Evolutionary conservation across 202 grass and related monocot genomes (phyloP).

Genomic region (Saccharum hybrid): DNA sequence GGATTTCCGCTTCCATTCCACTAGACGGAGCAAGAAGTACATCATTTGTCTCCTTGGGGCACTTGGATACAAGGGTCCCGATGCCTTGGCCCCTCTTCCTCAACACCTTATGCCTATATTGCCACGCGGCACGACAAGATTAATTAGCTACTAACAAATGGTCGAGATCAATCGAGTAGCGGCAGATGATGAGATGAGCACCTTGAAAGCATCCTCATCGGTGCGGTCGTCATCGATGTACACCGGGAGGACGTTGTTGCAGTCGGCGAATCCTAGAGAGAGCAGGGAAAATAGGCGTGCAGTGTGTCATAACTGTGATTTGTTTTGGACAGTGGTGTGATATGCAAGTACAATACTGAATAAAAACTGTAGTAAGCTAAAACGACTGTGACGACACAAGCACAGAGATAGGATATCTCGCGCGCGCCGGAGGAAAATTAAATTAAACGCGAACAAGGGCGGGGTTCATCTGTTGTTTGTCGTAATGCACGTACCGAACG

Average conservation of each 20-base stretch:
- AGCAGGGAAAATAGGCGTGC: background rate
- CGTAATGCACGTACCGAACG: slow-evolving; percentile 60
- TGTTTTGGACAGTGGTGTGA: slow-evolving; percentile 39
- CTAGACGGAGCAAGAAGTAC: slow-evolving; percentile 81
- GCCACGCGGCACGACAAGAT: background rate
- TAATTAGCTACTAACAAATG: background rate
- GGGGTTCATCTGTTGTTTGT: background rate
- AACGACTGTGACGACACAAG: slow-evolving; percentile 17
- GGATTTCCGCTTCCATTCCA: slow-evolving; percentile 64
- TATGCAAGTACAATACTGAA: too few species aligned
- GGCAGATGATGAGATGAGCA: background rate
- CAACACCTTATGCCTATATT: slow-evolving; percentile 48
- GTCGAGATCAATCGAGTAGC: too few species aligned
- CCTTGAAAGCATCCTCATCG: slow-evolving; percentile 97
- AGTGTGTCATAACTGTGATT: slow-evolving; percentile 27
- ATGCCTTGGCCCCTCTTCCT: slow-evolving; percentile 67
- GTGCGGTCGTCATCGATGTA: slow-evolving; percentile 96
- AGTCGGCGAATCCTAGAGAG: slow-evolving; percentile 69
- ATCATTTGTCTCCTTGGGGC: slow-evolving; percentile 87
- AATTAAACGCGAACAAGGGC: too few species aligned
- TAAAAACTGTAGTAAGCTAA: background rate
- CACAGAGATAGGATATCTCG: too few species aligned
- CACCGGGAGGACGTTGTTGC: slow-evolving; percentile 71
- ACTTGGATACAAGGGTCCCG: slow-evolving; percentile 82
- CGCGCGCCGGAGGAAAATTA: too few species aligned